Evolutionary conservation across 768 basidiomycete genomes (phyloP).

Genomic region (Lentinula sp.): DNA sequence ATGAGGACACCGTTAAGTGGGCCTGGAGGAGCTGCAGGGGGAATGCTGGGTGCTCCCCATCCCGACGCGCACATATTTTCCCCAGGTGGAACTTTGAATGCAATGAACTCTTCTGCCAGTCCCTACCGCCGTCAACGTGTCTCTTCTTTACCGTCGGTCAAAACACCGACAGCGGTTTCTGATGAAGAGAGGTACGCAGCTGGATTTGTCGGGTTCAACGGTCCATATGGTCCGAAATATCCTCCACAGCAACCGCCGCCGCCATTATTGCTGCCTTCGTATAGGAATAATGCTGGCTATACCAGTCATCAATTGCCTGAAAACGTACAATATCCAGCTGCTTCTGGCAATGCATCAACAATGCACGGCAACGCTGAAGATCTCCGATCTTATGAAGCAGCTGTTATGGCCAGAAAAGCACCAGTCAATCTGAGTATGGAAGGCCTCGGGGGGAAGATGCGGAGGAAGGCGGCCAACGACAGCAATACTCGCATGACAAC

Average conservation of each 20-base stretch:
- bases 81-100: not conserved
- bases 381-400: slow-evolving; percentile 66
- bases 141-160: slow-evolving; percentile 60
- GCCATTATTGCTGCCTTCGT: slow-evolving; percentile 3
- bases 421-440: slow-evolving; percentile 53
- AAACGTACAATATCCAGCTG: slow-evolving; percentile 5
- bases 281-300: not conserved
- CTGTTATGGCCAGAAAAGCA: slow-evolving; percentile 63
- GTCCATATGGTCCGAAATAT: not conserved
- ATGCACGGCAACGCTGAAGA: slow-evolving; percentile 51
- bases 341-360: slow-evolving; percentile 23
- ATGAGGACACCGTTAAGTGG: slow-evolving; percentile 59
- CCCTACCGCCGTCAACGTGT: slow-evolving; percentile 44
- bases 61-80: not conserved
- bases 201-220: not conserved
- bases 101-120: not conserved
- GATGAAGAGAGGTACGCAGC: slow-evolving; percentile 10
- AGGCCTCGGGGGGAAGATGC: slow-evolving; percentile 27
- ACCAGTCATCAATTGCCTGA: not conserved
- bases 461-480: slow-evolving; percentile 13
- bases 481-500: not conserved
- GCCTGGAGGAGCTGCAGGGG: slow-evolving; percentile 15
- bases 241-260: slow-evolving; percentile 7
- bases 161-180: slow-evolving; percentile 48
- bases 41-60: slow-evolving; percentile 11